Percentiles rank a stretch among this genome's conserved stretches.
These are phyloP conservation scores for Trichomonas vaginalis DNA, from an alignment of 208 protist genomes.

Conservation along the genomic window DNA sequence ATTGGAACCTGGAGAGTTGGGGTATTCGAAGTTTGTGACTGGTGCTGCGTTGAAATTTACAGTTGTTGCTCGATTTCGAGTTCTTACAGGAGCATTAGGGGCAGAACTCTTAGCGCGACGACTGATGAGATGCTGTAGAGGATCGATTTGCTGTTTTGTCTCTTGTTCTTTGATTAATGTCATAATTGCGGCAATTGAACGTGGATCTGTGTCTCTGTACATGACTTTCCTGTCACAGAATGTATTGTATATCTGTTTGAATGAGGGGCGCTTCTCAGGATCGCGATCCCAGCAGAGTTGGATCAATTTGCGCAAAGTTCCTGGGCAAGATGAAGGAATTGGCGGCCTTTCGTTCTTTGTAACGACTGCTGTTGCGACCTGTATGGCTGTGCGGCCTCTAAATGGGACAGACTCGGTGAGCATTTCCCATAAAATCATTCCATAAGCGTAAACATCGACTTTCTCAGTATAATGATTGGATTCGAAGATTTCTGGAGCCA, in stretches of 20 bases:
- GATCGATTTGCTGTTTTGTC: no score
- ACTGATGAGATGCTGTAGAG: no score
- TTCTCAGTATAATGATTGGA: background rate
- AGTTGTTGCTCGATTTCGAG: no score
- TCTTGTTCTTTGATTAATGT: no score
- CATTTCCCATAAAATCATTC: background rate
- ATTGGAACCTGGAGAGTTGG: no score
- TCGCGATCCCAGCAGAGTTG: background rate
- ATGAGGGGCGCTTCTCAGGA: background rate
- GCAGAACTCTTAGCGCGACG: no score
- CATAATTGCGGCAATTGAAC: no score
- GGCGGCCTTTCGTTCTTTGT: background rate
- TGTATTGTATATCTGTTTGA: background rate
- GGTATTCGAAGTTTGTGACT: no score
- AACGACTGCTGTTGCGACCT: background rate
- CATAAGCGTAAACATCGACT: slow-evolving; percentile 3
- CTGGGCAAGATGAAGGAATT: background rate
- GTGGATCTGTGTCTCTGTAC: no score
- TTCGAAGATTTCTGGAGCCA: background rate
- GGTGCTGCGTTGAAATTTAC: no score
- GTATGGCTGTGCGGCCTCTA: background rate
- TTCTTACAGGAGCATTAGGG: no score
- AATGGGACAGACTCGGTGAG: background rate
- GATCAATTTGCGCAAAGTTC: background rate
- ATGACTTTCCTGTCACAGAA: no score